Base-by-base conservation (phyloP, 2,329 filamentous ascomycete species). In the Colletotrichum limetticola region DNA sequence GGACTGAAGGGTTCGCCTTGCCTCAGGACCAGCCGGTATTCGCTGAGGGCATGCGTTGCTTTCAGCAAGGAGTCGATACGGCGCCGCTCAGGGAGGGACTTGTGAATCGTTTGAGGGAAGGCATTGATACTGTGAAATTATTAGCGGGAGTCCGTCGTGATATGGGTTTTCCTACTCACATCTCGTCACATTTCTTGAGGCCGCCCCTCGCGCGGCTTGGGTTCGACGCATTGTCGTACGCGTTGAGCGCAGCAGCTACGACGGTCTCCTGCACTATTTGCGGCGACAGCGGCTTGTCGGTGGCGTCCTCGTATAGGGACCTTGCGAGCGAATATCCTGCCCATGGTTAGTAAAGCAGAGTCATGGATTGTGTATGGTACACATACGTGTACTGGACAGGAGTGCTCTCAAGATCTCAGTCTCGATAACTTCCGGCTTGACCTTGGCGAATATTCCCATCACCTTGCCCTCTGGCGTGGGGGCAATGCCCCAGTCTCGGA, bases 151-250 rank as follows among this genome's bases (percentile, higher is more conserved):
- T n/a, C 16, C 12, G 19, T 16, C 32, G n/a, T 63, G 30, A 16
- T 12, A 52, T 2, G 30, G 8, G 37, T 1, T 58, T 61, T 57
- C 28, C 8, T 14, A 80, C 90, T 82, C 83, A 93, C 92, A 94
- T 93, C 62, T 95, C 92, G 76, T 92, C 88, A 58, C 93, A 94
- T 80, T 91, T 94, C 82, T 94, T 94, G 77, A 97, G 87, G 0
- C 92, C 92, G 19, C 94, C 94, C 75, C 94, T 88, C 2, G 89
- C 93, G 68, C 90, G 90, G 77, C 96, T 95, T 0, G 93, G 93
- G 77, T 97, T 97, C 26, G 92, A 94, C 3, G 94, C 94, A 78
- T 94, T 94, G 78, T 97, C 94, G 78, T 95, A 97, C 4, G 92
- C 89, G 66, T 89, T 86, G 84, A 95, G 88, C 1, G 92, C 92